phyloP scores from a whole-genome alignment of 2,329 filamentous ascomycete genomes.

The Calonectria naviculata region DNA sequence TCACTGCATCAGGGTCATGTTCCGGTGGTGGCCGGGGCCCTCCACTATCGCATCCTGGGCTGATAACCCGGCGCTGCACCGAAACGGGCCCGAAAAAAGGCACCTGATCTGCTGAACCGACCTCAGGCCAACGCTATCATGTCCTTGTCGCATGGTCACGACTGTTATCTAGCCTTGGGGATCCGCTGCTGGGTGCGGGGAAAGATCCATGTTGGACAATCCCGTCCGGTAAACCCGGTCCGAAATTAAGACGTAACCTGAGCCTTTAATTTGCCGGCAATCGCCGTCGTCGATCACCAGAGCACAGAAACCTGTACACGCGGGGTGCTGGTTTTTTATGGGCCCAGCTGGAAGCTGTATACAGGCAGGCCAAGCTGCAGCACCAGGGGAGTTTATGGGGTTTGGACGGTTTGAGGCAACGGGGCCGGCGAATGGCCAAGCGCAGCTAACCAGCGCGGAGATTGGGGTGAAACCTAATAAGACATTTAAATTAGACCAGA shows the following conservation, averaged over 20 bases:
- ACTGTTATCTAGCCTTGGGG: background rate
- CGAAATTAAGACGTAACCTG: constrained; percentile 1
- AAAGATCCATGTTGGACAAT: background rate
- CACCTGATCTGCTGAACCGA: background rate
- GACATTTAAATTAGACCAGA: background rate
- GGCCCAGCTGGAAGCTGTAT: background rate
- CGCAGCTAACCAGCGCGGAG: background rate
- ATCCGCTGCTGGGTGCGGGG: constrained; percentile 1
- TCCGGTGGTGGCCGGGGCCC: background rate
- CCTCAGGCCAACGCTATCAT: background rate
- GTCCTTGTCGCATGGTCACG: background rate
- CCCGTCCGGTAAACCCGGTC: constrained; percentile 3
- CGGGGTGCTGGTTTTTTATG: background rate
- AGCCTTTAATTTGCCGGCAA: constrained; percentile 2
- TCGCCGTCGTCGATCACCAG: background rate
- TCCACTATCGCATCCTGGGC: background rate
- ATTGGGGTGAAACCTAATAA: background rate
- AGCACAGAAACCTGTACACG: background rate
- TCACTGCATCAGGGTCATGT: background rate
- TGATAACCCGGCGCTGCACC: background rate
- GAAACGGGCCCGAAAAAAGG: background rate
- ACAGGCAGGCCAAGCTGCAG: background rate
- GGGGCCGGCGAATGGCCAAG: background rate
- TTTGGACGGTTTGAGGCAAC: background rate
- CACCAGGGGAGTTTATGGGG: background rate